Conservation (phyloP, 768 basidiomycete genomes). For the Podaxis pistillaris region DNA sequence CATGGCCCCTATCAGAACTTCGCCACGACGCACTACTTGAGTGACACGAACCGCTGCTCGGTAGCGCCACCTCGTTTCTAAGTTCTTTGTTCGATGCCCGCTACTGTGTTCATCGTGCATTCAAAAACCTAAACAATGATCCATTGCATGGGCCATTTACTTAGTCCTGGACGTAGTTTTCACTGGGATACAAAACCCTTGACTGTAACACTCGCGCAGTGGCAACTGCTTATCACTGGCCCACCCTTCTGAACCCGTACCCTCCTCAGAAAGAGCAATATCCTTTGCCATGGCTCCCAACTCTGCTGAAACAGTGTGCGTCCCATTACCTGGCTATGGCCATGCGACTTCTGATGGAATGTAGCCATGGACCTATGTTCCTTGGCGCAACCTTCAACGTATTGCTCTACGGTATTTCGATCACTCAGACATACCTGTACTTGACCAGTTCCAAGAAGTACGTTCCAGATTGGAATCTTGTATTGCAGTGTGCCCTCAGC, state of each 20-base stretch:
- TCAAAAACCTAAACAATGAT: neutral
- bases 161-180: neutral
- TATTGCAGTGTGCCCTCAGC: too few species aligned
- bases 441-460: constrained; percentile 32
- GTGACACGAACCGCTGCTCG: neutral
- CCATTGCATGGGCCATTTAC: neutral
- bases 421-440: constrained; percentile 49
- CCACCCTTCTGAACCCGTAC: neutral
- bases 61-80: neutral
- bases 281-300: neutral
- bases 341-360: neutral
- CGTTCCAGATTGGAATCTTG: constrained; percentile 19
- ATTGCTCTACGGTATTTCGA: constrained; percentile 49
- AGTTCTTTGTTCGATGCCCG: neutral
- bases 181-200: constrained; percentile 5
- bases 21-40: too few species aligned
- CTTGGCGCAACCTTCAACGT: constrained; percentile 48
- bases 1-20: too few species aligned
- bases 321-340: neutral
- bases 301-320: constrained; percentile 35
- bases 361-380: constrained; percentile 49
- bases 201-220: neutral
- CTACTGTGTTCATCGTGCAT: neutral
- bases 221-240: neutral
- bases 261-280: neutral